Evolutionary conservation across 768 basidiomycete genomes (phyloP).

Genomic region (Podaxis sp.): DNA sequence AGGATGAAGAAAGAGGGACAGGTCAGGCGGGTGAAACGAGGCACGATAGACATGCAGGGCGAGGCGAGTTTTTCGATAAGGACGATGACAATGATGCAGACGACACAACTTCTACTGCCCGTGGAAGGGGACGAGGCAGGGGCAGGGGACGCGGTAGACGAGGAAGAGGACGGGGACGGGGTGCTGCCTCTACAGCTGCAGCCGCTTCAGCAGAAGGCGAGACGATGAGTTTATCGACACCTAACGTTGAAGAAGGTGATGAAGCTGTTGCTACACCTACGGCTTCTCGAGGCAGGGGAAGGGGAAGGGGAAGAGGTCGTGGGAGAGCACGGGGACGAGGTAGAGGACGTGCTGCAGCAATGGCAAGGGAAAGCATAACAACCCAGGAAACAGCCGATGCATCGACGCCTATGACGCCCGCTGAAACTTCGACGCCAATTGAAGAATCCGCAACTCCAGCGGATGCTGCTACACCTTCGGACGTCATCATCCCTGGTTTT

Average conservation of each 20-base stretch:
- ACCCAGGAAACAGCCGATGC: conserved; percentile 17
- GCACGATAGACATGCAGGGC: conserved; percentile 46
- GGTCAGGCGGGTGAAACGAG: conserved; percentile 56
- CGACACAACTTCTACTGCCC: conserved; percentile 21
- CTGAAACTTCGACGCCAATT: conserved; percentile 32
- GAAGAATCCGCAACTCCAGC: conserved; percentile 21
- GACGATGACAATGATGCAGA: conserved; percentile 66
- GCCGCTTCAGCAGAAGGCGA: conserved; percentile 3
- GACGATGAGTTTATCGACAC: conserved; percentile 16
- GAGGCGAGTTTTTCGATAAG: conserved; percentile 74
- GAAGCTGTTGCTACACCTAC: conserved; percentile 19
- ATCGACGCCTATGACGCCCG: conserved; percentile 21
- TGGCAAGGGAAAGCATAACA: conserved; percentile 15
- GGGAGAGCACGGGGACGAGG: conserved; percentile 34
- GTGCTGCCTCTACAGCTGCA: conserved; percentile 16
- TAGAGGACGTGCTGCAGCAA: conserved; percentile 26
- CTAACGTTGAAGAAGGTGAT: conserved; percentile 21
- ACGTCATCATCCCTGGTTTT: background rate
- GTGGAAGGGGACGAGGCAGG: conserved; percentile 26
- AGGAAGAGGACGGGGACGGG: conserved; percentile 17
- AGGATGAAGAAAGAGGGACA: conserved; percentile 62
- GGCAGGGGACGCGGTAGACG: conserved; percentile 11
- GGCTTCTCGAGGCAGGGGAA: conserved; percentile 29
- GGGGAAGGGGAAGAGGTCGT: conserved; percentile 31
- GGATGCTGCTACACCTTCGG: conserved; percentile 10